phyloP scores from a whole-genome alignment of 108 stramenopile genomes.

The Epipyxis sp. region DNA sequence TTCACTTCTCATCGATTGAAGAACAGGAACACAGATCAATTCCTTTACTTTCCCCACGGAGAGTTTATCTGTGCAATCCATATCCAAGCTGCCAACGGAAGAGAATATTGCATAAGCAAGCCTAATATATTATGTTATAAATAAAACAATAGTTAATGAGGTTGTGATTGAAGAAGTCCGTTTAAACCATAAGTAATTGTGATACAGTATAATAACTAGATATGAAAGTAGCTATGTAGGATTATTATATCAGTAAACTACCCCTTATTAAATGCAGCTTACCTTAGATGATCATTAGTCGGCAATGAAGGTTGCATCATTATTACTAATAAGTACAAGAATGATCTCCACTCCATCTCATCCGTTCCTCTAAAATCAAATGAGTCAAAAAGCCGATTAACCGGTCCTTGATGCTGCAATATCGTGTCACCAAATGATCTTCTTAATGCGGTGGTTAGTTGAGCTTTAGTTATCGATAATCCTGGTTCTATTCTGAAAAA shows the following conservation, averaged over 20 bases:
- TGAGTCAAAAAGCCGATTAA: background rate
- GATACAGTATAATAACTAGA: no score
- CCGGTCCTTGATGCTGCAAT: background rate
- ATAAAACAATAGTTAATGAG: no score
- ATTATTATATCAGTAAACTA: no score
- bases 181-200: no score
- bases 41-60: background rate
- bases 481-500: conserved; percentile 22
- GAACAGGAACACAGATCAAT: conserved; percentile 1
- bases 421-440: background rate
- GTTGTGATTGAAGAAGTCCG: no score
- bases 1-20: conserved; percentile 14
- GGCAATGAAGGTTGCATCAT: background rate
- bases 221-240: no score
- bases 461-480: conserved; percentile 12
- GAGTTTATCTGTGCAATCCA: background rate
- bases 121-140: no score
- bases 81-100: background rate
- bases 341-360: conserved; percentile 14
- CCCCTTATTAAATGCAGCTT: no score
- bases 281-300: background rate
- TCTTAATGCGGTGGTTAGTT: conserved; percentile 6
- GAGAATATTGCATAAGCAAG: background rate
- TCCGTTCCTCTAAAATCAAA: conserved; percentile 12
- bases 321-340: background rate